Evolutionary conservation across 768 basidiomycete genomes (phyloP), one percentile per base, ranked within the genome.

Genomic region (Naganishia vishniacii): DNA sequence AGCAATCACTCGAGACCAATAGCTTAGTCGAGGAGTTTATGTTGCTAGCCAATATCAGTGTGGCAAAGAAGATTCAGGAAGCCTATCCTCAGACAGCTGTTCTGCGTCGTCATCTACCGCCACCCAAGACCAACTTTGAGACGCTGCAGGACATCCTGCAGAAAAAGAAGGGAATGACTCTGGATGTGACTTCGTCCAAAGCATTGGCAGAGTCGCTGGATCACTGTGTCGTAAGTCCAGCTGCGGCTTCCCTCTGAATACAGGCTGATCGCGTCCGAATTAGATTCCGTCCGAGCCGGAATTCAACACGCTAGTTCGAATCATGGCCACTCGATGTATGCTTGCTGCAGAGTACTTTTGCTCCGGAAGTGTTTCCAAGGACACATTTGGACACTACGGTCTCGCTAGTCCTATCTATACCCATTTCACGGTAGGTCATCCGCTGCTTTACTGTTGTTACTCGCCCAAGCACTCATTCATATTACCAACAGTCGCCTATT

Each of bases 271-370:
- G 6, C 29, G 20, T 41, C 47, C n/a, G 11, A 18, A 44, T 1
- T 64, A 93, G 91, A 91, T 95, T 72, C 82, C 87, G 0, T 76
- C 78, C 18, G 85, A 91, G 70, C 89, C 92, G 0, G 86, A 90
- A 0, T 98, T 99, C 82, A 99, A 98, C 71, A 98, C 92, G 0
- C 83, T 98, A 18, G 94, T 99, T 40, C 86, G 95, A 44, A 98
- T 99, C 77, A 97, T 99, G 93, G 93, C 95, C 2, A 98, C 94
- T 3, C 82, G 95, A 31, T 97, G 95, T 76, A 99, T 99, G 95
- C 82, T 97, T 26, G 87, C 93, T 0, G 95, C 95, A 20, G 95
- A 99, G 75, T 99, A 99, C 77, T 97, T 98, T 79, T 91, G 89
- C 74, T 89, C 93, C 0, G 94, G 95, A 9, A 92, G 91, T 69